Base-by-base conservation (phyloP, 83 land plant species). In the Picea abies region DNA sequence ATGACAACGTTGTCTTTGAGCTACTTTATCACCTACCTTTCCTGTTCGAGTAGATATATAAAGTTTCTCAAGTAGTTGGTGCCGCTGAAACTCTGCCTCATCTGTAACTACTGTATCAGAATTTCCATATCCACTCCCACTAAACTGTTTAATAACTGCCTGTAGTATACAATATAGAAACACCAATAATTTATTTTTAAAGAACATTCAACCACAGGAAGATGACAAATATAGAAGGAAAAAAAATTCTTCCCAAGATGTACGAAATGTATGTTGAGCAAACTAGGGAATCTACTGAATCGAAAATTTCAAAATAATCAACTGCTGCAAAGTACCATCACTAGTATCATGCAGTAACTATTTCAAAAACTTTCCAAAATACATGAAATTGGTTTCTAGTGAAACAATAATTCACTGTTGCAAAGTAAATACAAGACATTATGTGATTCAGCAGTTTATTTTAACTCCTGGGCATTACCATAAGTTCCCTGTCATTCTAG, bases 141-240 rank as follows among this genome's bases (percentile, higher is more conserved):
- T 82, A 26, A 94, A 86, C 52, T 94, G 97, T 83, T 94, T 94
- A 63, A 93, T 81, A 2, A 94, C 97, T 47, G 94, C 96, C 96
- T 94, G 88, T 63, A 89, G 35, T 75, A 29, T 63, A 63, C 29
- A 35, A 35, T 79, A 60, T 56, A 76, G 17, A 11, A 76, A 14
- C 35, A 15, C 29, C 26, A 17, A 75, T 26, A 76, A 76, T 52
- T 12, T 56, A 12, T 12, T 56, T 56, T 56, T 3, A 25, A 76
- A 76, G 70, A 4, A 75, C 22, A 49, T 72, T 61, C 61, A 25
- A 76, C 61, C 44, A 76, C 61, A 47, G 52, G 37, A 76, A 44
- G 58, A 76, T 52, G 35, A 70, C 2, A 70, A 35, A 20, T 70
- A 70, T 35, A 35, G 20, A 37, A 20, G 20, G 37, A 29, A 25